Evolutionary conservation across 768 basidiomycete genomes (phyloP), one percentile per base, ranked within the genome.

Genomic region (Tulasnella sp.): DNA sequence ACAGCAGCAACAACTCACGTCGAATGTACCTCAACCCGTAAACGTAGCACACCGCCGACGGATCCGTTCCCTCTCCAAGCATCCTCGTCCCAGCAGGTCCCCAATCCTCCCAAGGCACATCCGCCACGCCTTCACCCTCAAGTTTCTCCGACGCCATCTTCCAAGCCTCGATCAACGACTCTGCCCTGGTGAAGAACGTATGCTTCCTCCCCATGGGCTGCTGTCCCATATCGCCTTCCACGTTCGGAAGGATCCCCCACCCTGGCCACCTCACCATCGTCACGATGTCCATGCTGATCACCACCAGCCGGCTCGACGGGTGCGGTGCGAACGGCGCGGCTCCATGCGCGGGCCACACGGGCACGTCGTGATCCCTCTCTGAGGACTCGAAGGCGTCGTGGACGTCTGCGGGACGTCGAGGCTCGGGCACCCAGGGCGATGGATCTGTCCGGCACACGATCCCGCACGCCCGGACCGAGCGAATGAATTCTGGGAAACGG

Each of bases 11-110:
- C 34, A 7, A 69, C 69, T 72, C 42, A 72, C 71, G 36, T 39
- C 71, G 63, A 65, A 52, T 65, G 37, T 72, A 72, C 39, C 71
- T 37, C 62, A 63, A 37, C 36, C 71, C 71, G 29, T 72, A 72
- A 26, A 72, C 71, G 34, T 72, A 72, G 62, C 71, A 72, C 22
- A 72, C 71, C 11, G 52, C 63, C 26, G 37, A 36, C 0, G 22
- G 36, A 32, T 62, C 59, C 12, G 71, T 72, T 35, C 16, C 19
- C 71, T 72, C 71, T 5, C n/a, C 39, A 3, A 65, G 59, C 52
- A 62, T 65, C 35, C 71, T 62, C n/a, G 71, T 63, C 35, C 62
- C n/a, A 14, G 36, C 35, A 14, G 59, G 52, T 17, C 71, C 71
- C 71, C 71, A 72, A 19, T 16, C 59, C 36, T 64, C 62, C 71